Evolutionary conservation across 768 basidiomycete genomes (phyloP).

Genomic region (Suillus tomentosus): DNA sequence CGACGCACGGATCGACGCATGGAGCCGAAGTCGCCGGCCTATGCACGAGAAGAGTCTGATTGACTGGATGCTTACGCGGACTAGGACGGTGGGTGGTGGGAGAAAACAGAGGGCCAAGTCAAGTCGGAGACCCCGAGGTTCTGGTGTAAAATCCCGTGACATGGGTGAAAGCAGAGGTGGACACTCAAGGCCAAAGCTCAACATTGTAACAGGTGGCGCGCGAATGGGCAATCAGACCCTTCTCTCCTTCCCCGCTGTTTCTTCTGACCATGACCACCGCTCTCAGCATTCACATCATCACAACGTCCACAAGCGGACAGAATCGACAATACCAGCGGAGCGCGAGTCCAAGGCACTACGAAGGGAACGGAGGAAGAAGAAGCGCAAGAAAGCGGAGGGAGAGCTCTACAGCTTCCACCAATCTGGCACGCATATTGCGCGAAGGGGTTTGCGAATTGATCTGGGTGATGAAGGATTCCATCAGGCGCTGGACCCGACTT

Average conservation of each 20-base stretch:
- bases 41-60: conserved; percentile 52
- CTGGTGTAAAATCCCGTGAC: conserved; percentile 17
- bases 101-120: conserved; percentile 19
- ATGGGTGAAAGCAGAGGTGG: conserved; percentile 10
- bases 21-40: conserved; percentile 24
- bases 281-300: conserved; percentile 12
- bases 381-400: conserved; percentile 28
- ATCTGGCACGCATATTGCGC: conserved; percentile 38
- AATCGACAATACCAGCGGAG: conserved; percentile 12
- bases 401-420: conserved; percentile 42
- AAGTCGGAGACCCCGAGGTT: conserved; percentile 16
- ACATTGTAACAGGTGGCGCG: conserved; percentile 43
- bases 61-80: conserved; percentile 66
- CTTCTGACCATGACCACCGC: conserved; percentile 12
- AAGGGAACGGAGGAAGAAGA: conserved; percentile 25
- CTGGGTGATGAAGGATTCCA: conserved; percentile 47
- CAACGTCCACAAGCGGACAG: conserved; percentile 16
- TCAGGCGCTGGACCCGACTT: conserved; percentile 41
- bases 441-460: conserved; percentile 41
- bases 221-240: conserved; percentile 40
- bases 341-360: conserved; percentile 9
- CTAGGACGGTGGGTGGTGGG: conserved; percentile 24
- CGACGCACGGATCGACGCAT: conserved; percentile 33
- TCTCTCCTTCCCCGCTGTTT: conserved; percentile 36
- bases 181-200: conserved; percentile 26